phyloP scores from a whole-genome alignment of 1,284 basidiomycete species.

The Neotropicomus parvogracilis region DNA sequence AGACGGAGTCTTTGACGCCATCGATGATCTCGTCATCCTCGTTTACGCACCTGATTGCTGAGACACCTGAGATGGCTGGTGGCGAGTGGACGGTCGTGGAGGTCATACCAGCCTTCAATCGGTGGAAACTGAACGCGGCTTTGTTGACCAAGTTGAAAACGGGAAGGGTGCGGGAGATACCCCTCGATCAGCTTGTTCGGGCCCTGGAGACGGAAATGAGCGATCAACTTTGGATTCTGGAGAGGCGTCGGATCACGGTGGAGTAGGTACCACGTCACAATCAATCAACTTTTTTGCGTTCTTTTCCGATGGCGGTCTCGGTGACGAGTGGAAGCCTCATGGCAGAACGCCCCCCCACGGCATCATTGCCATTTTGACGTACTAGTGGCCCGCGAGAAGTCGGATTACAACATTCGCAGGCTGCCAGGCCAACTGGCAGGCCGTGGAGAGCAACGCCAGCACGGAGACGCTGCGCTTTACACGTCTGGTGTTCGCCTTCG shows the following conservation, averaged over 20 bases:
- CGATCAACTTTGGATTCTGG: constrained; percentile 54
- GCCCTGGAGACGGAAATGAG: constrained; percentile 41
- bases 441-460: too few relatives aligned
- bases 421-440: too few relatives aligned
- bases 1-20: constrained; percentile 62
- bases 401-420: too few relatives aligned
- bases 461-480: too few relatives aligned
- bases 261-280: background rate
- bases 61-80: constrained; percentile 31
- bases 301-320: background rate
- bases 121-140: constrained; percentile 39
- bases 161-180: constrained; percentile 28
- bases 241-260: constrained; percentile 15
- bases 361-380: too few relatives aligned
- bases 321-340: too few relatives aligned
- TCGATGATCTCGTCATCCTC: constrained; percentile 37
- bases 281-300: background rate
- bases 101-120: constrained; percentile 46
- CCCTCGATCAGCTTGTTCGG: constrained; percentile 21
- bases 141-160: constrained; percentile 17
- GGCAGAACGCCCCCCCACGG: too few relatives aligned
- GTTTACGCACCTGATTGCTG: constrained; percentile 62
- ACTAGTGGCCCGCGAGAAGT: too few relatives aligned
- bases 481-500: too few relatives aligned
- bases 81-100: constrained; percentile 43